phyloP scores from a whole-genome alignment of 208 protist species.

The Acanthamoeba lenticulata region DNA sequence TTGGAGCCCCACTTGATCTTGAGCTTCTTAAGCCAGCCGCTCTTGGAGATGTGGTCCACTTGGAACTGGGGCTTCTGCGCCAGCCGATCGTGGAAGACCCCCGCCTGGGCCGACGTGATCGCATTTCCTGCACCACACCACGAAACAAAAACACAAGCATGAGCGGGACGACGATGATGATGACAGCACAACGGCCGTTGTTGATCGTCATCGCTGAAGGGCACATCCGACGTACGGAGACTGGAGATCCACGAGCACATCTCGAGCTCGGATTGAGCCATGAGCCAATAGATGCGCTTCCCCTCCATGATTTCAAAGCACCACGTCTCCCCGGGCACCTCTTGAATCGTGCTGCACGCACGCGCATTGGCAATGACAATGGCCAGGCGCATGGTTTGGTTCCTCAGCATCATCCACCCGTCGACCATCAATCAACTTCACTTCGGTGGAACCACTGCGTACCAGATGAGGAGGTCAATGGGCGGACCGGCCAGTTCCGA shows the following conservation, averaged over 20 bases:
- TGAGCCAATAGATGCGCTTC: conserved; percentile 21
- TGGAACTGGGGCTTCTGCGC: conserved; percentile 35
- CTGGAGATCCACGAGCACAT: conserved; percentile 51
- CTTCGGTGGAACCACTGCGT: background rate
- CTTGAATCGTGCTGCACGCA: background rate
- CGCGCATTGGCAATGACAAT: background rate
- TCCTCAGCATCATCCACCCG: too few species aligned
- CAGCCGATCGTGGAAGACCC: conserved; percentile 17
- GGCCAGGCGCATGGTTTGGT: background rate
- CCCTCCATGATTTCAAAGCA: conserved; percentile 42
- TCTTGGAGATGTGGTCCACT: conserved; percentile 3
- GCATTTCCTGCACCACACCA: conserved; percentile 35
- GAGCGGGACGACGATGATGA: too few species aligned
- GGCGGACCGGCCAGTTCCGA: background rate
- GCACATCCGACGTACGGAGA: background rate
- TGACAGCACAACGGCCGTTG: too few species aligned
- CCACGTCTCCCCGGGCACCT: conserved; percentile 18
- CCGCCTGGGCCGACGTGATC: conserved; percentile 29
- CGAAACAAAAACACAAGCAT: too few species aligned
- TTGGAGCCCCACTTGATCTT: conserved; percentile 43
- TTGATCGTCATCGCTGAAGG: too few species aligned
- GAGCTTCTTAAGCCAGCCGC: background rate
- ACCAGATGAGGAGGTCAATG: conserved; percentile 23
- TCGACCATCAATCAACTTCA: background rate
- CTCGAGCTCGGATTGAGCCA: conserved; percentile 44